phyloP scores from a whole-genome alignment of 2,329 filamentous ascomycete genomes.

The Monilinia laxa region DNA sequence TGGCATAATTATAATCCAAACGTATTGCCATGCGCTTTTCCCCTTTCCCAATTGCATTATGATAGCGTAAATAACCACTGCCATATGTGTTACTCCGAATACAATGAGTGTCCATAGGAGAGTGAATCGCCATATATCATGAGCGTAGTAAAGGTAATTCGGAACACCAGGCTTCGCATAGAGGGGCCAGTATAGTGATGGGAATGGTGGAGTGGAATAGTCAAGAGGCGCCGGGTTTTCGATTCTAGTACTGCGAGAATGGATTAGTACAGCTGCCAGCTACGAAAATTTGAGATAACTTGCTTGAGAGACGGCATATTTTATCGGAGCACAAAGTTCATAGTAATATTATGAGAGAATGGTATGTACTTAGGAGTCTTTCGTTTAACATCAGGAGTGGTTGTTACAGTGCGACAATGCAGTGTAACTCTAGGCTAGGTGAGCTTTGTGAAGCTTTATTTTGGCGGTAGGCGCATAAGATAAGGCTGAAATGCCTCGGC shows the following conservation, averaged over 20 bases:
- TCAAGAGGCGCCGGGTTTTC: conserved; percentile 43
- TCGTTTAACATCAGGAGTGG: not conserved
- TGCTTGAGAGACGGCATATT: conserved; percentile 31
- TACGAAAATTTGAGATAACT: conserved; percentile 1
- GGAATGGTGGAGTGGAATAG: conserved; percentile 62
- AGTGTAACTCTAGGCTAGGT: not conserved
- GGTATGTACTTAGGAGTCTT: not conserved
- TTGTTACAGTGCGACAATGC: not conserved
- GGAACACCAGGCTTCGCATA: conserved; percentile 46
- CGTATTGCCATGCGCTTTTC: conserved; percentile 40
- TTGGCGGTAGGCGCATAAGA: not conserved
- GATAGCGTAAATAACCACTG: conserved; percentile 59
- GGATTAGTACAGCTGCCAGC: conserved; percentile 5
- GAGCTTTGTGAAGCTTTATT: not conserved
- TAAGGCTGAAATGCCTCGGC: conserved; percentile 19
- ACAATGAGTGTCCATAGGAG: conserved; percentile 67
- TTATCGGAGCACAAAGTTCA: not conserved
- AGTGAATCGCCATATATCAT: conserved; percentile 69
- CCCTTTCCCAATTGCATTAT: conserved; percentile 52
- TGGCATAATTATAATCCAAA: conserved; percentile 61
- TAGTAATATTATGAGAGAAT: not conserved
- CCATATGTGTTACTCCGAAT: conserved; percentile 58
- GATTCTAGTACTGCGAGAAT: conserved; percentile 32
- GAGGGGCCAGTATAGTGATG: conserved; percentile 65
- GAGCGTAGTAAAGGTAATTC: conserved; percentile 56